Conservation (phyloP, 192 early-diverging fungal genomes). For the Chytriomyces sp. region DNA sequence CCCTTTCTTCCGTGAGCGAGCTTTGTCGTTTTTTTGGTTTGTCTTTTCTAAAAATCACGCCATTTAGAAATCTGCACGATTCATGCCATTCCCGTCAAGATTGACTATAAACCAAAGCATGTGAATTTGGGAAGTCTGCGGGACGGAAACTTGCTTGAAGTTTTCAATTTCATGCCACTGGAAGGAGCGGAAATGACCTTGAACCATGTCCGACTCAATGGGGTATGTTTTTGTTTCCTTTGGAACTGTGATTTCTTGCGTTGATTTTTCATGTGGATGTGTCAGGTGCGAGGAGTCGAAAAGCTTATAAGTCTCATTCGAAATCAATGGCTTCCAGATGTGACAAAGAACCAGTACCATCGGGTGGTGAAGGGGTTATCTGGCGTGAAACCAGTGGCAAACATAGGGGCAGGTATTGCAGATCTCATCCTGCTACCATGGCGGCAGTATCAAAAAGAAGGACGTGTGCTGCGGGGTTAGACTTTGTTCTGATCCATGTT, state of each 20-base stretch:
- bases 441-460: slow-evolving; percentile 92
- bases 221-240: slow-evolving; percentile 53
- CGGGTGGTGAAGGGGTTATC: slow-evolving; percentile 88
- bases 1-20: slow-evolving; percentile 27
- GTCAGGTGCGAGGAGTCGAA: slow-evolving; percentile 11
- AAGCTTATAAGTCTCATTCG: slow-evolving; percentile 21
- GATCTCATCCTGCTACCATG: slow-evolving; percentile 91
- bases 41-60: not conserved
- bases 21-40: not conserved
- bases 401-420: slow-evolving; percentile 86
- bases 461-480: slow-evolving; percentile 78
- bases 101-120: slow-evolving; percentile 98
- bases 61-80: slow-evolving; percentile 62
- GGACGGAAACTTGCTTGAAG: slow-evolving; percentile 76
- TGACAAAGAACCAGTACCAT: slow-evolving; percentile 88
- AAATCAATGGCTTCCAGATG: slow-evolving; percentile 87
- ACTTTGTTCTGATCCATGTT: not conserved
- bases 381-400: slow-evolving; percentile 87
- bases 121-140: slow-evolving; percentile 75
- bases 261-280: not conserved
- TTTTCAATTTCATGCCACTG: slow-evolving; percentile 92
- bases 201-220: slow-evolving; percentile 73
- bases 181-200: slow-evolving; percentile 92
- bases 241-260: not conserved
- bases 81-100: slow-evolving; percentile 76